Conservation (phyloP, 2,329 filamentous ascomycete genomes). For the Diaporthe humulicola region DNA sequence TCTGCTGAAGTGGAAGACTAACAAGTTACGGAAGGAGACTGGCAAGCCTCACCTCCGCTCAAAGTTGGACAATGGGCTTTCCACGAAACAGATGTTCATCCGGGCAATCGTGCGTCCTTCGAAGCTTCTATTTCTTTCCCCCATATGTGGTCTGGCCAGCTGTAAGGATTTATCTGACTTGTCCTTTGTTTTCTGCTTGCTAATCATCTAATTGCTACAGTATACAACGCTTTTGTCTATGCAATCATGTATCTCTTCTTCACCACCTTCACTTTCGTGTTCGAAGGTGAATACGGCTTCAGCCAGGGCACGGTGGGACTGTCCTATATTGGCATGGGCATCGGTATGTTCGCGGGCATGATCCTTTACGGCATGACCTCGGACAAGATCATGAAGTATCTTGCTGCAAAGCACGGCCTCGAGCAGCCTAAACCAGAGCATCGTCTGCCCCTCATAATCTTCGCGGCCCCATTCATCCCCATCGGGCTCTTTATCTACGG, state of each 20-base stretch:
- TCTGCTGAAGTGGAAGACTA: background rate
- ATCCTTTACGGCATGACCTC: background rate
- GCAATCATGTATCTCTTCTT: background rate
- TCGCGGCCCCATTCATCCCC: background rate
- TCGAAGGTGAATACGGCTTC: background rate
- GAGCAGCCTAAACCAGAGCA: background rate
- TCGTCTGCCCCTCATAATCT: background rate
- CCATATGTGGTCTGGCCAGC: background rate
- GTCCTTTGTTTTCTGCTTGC: background rate
- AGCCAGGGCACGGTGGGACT: background rate
- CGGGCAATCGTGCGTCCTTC: background rate
- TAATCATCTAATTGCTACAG: background rate
- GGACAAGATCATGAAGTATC: background rate
- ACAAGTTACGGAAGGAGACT: background rate
- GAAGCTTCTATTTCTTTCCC: background rate
- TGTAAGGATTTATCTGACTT: background rate
- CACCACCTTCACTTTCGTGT: background rate
- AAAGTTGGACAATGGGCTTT: background rate
- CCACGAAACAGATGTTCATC: background rate
- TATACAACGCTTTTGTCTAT: background rate
- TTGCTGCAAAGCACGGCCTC: background rate
- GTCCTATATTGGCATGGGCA: background rate
- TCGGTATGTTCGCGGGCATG: background rate
- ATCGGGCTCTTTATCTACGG: background rate
- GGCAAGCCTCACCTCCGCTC: background rate